phyloP scores from a whole-genome alignment of 257 asterid genomes.

The Nicotiana knightiana region DNA sequence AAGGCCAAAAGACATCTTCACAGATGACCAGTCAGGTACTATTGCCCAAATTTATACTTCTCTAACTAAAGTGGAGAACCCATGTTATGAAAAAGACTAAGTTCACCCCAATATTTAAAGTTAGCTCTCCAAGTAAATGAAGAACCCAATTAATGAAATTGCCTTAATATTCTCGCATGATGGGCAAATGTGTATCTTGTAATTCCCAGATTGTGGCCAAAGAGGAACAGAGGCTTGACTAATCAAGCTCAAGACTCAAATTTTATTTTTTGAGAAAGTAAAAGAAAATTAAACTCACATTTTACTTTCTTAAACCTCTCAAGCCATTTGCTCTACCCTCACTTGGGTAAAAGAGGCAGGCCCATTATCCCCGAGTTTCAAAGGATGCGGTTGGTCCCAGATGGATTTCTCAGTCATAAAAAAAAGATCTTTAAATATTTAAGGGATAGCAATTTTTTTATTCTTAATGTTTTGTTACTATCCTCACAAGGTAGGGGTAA shows the following conservation, averaged over 20 bases:
- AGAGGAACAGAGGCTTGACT: neutral
- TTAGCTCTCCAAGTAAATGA: neutral
- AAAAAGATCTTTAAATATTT: neutral
- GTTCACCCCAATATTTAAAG: neutral
- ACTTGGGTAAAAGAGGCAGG: too few relatives aligned
- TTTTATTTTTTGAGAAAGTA: too few relatives aligned
- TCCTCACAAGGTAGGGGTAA: too few relatives aligned
- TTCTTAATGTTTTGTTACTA: neutral
- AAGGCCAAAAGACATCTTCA: neutral
- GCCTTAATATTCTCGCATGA: neutral
- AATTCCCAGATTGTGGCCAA: neutral
- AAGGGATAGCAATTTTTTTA: neutral
- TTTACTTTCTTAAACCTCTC: too few relatives aligned
- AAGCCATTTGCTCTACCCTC: too few relatives aligned
- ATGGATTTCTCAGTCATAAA: too few relatives aligned
- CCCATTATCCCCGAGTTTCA: too few relatives aligned
- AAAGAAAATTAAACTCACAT: too few relatives aligned
- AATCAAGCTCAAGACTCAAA: too few relatives aligned
- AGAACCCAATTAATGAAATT: neutral
- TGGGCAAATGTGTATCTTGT: neutral
- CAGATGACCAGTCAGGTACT: neutral
- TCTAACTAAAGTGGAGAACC: neutral
- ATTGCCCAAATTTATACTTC: neutral
- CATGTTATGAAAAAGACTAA: neutral
- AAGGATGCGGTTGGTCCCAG: too few relatives aligned